phyloP scores from a whole-genome alignment of 148 eudicot species.

The Silene uniflora region DNA sequence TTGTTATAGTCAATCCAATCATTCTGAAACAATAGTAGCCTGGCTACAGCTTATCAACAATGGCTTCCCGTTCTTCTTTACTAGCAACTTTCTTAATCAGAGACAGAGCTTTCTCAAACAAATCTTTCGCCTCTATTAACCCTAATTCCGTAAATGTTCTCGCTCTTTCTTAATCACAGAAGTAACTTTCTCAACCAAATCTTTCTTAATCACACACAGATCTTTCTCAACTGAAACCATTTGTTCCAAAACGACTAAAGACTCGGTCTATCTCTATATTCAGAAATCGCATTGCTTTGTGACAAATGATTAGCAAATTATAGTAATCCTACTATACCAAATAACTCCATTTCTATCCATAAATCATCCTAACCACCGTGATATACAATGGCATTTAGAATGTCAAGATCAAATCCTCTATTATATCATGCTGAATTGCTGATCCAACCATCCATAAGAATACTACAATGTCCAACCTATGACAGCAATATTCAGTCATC shows the following conservation, averaged over 20 bases:
- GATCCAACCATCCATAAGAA: neutral
- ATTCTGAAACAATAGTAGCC: conserved; percentile 78
- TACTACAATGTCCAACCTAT: neutral
- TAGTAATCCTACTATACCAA: too few relatives aligned
- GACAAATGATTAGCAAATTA: too few relatives aligned
- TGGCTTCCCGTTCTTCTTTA: conserved; percentile 67
- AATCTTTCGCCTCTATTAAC: conserved; percentile 74
- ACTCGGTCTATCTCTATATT: too few relatives aligned
- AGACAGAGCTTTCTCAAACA: conserved; percentile 71
- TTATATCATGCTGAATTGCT: neutral
- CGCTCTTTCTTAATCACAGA: too few relatives aligned
- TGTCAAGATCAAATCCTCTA: neutral
- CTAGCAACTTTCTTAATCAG: conserved; percentile 66
- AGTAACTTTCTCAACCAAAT: too few relatives aligned
- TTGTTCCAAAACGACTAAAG: too few relatives aligned
- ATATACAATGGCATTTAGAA: neutral
- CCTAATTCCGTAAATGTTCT: conserved; percentile 62
- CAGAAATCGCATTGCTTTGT: too few relatives aligned
- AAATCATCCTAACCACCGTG: neutral
- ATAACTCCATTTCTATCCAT: too few relatives aligned
- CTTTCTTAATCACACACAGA: too few relatives aligned
- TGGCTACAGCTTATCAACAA: conserved; percentile 63
- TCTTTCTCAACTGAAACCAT: too few relatives aligned
- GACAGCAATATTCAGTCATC: neutral
- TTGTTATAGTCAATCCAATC: conserved; percentile 9